These are phyloP conservation scores for Gnetum montanum DNA, from an alignment of 75 land plant species.

Conservation along the genomic window DNA sequence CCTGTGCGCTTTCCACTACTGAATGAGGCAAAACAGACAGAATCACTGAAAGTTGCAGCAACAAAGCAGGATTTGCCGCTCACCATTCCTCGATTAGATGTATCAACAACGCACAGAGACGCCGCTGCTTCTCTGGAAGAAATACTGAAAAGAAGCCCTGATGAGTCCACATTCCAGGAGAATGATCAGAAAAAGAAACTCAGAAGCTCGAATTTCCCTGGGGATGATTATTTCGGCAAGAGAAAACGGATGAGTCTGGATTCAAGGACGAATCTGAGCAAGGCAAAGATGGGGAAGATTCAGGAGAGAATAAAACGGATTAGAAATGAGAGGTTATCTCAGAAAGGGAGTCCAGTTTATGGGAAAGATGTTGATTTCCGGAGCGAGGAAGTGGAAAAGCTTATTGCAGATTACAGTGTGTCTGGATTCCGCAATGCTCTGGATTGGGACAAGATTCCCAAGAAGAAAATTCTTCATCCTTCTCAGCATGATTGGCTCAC, in stretches of 20 bases:
- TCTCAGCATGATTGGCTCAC: constrained; percentile 67
- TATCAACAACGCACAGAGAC: too few species aligned
- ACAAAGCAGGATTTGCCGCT: too few species aligned
- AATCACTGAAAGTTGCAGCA: too few species aligned
- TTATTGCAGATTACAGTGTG: constrained; percentile 49
- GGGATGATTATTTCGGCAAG: constrained; percentile 1
- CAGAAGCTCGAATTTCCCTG: background rate
- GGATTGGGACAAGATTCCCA: constrained; percentile 65
- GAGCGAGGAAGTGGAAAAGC: constrained; percentile 35
- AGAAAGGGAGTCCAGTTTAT: background rate
- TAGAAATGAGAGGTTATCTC: constrained; percentile 5
- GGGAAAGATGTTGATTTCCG: constrained; percentile 11
- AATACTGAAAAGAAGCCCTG: constrained; percentile 52
- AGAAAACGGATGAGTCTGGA: constrained; percentile 51
- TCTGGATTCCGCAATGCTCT: constrained; percentile 36
- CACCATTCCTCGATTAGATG: too few species aligned
- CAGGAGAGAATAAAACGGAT: too few species aligned
- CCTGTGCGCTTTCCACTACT: too few species aligned
- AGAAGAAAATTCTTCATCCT: constrained; percentile 50
- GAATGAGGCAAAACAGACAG: too few species aligned
- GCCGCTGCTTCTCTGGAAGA: constrained; percentile 67
- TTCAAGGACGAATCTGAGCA: constrained; percentile 49
- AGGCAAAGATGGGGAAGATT: constrained; percentile 11
- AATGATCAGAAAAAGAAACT: constrained; percentile 10
- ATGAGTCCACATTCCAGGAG: constrained; percentile 5